These are phyloP conservation scores for Naumovozyma baii DNA, from an alignment of 805 yeast species.

Conservation along the genomic window DNA sequence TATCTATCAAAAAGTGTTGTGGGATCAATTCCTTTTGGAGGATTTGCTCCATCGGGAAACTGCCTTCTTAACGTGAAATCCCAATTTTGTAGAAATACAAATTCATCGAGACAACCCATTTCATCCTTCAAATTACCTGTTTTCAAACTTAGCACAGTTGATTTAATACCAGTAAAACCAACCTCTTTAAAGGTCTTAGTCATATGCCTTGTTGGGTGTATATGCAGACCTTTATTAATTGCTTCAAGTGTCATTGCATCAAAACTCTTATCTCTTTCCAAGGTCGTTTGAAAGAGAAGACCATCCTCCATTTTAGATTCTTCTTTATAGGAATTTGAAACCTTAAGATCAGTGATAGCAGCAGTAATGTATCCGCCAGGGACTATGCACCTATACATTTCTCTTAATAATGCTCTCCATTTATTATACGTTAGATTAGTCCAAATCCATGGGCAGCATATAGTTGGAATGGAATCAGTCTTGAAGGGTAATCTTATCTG, in stretches of 20 bases:
- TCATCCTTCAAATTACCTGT: slow-evolving; percentile 23
- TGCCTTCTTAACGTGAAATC: slow-evolving; percentile 14
- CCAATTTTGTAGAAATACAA: slow-evolving; percentile 12
- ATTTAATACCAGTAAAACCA: slow-evolving; percentile 24
- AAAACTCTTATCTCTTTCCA: slow-evolving; percentile 16
- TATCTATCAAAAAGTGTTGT: slow-evolving; percentile 18
- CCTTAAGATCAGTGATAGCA: slow-evolving; percentile 15
- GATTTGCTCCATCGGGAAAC: slow-evolving; percentile 7
- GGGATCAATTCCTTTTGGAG: slow-evolving; percentile 14
- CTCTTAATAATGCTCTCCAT: slow-evolving; percentile 23
- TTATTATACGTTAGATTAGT: slow-evolving; percentile 15
- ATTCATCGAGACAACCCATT: slow-evolving; percentile 26
- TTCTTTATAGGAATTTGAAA: slow-evolving; percentile 9
- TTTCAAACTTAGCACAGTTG: slow-evolving; percentile 19
- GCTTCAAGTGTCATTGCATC: slow-evolving; percentile 22
- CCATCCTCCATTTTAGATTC: not conserved
- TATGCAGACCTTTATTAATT: slow-evolving; percentile 20
- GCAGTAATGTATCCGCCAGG: slow-evolving; percentile 27
- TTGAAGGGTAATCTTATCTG: slow-evolving; percentile 22
- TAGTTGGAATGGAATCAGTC: slow-evolving; percentile 19
- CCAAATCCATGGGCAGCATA: slow-evolving; percentile 26
- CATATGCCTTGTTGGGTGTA: slow-evolving; percentile 23
- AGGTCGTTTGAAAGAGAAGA: slow-evolving; percentile 12
- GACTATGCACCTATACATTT: slow-evolving; percentile 18
- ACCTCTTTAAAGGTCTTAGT: slow-evolving; percentile 18